Percentiles rank a stretch among this genome's conserved stretches.
These are phyloP conservation scores for Hevea brasiliensis DNA, from an alignment of 345 rosid species.

Conservation along the genomic window DNA sequence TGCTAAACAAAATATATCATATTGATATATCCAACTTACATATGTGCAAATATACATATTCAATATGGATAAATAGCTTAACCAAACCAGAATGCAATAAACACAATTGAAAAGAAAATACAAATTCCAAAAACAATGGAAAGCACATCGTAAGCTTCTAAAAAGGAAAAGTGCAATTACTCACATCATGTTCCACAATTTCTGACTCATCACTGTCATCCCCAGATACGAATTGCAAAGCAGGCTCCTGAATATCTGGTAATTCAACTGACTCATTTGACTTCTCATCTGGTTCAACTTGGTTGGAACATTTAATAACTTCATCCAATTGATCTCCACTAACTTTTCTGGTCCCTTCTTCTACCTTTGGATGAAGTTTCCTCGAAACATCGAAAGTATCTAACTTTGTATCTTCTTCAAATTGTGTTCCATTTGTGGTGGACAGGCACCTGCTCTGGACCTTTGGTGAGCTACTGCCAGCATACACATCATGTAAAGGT, in stretches of 20 bases:
- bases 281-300: constrained; percentile 43
- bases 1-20: too few species aligned
- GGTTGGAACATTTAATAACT: constrained; percentile 31
- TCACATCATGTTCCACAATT: constrained; percentile 85
- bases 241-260: constrained; percentile 40
- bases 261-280: constrained; percentile 35
- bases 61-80: not conserved
- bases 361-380: constrained; percentile 37
- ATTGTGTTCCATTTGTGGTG: constrained; percentile 4
- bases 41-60: not conserved
- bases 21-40: not conserved
- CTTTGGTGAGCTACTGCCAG: constrained; percentile 24
- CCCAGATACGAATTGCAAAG: constrained; percentile 41
- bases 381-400: constrained; percentile 16
- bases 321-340: constrained; percentile 30
- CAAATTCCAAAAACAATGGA: not conserved
- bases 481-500: constrained; percentile 32
- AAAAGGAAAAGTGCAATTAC: constrained; percentile 31
- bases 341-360: constrained; percentile 32
- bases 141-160: not conserved
- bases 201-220: constrained; percentile 79
- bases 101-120: not conserved
- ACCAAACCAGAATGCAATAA: not conserved
- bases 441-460: constrained; percentile 19
- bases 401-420: constrained; percentile 4